Conservation (phyloP, 1,139 yeast genomes). For the Yarrowia galli region DNA sequence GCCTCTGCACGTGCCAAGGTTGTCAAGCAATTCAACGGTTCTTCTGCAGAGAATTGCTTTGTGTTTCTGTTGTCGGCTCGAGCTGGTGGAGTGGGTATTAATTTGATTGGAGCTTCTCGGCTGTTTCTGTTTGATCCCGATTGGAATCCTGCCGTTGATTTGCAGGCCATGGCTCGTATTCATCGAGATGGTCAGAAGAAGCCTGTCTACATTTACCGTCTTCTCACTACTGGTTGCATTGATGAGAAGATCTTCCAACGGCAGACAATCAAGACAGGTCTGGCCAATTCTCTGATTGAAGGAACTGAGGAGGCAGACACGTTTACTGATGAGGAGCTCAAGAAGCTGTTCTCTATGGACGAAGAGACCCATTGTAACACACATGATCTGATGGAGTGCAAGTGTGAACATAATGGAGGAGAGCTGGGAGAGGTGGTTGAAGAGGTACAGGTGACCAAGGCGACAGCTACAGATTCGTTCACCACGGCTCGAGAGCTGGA, state of each 20-base stretch:
- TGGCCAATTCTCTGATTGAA: slow-evolving; percentile 81
- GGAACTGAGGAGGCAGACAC: slow-evolving; percentile 50
- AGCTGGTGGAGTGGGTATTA: slow-evolving; percentile 94
- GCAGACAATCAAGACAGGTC: slow-evolving; percentile 83
- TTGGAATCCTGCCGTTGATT: slow-evolving; percentile 93
- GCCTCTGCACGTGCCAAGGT: slow-evolving; percentile 66
- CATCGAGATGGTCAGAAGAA: slow-evolving; percentile 90
- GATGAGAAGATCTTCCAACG: slow-evolving; percentile 96
- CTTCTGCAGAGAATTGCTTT: slow-evolving; percentile 56
- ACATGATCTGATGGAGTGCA: slow-evolving; percentile 82
- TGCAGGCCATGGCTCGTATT: slow-evolving; percentile 95
- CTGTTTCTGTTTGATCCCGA: slow-evolving; percentile 85
- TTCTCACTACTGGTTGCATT: slow-evolving; percentile 77
- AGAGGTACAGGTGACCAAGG: slow-evolving; percentile 6
- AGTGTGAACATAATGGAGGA: slow-evolving; percentile 53
- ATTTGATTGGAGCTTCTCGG: slow-evolving; percentile 88
- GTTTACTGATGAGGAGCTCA: slow-evolving; percentile 63
- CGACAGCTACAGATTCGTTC: slow-evolving; percentile 38
- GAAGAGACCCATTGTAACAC: slow-evolving; percentile 69
- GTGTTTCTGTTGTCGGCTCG: slow-evolving; percentile 85
- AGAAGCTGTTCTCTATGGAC: slow-evolving; percentile 73
- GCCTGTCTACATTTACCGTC: slow-evolving; percentile 81
- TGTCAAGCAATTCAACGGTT: slow-evolving; percentile 72
- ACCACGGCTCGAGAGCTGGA: slow-evolving; percentile 25
- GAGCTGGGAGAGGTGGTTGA: slow-evolving; percentile 19